A percentile compares a stretch with the other conserved stretches of the same genome.
Evolutionary conservation across 202 grass and related monocot species (phyloP).

Genomic region (Zoysia matrella): DNA sequence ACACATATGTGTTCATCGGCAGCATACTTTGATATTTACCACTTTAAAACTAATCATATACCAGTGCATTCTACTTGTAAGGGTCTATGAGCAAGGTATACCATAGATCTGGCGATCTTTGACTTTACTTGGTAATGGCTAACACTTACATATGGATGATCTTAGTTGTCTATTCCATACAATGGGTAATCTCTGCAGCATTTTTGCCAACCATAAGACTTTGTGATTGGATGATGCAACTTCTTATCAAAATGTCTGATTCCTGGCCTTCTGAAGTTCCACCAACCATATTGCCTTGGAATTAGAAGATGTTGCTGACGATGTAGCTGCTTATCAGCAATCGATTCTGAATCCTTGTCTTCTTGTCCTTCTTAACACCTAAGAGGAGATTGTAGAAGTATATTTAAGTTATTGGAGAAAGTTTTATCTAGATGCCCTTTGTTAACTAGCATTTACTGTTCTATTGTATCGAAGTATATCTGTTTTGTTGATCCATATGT

Average conservation of each 20-base stretch:
- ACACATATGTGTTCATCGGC: neutral
- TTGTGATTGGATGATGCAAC: too few species aligned
- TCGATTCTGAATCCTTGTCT: neutral
- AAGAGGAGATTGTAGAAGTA: too few species aligned
- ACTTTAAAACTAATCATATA: neutral
- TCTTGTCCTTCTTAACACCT: neutral
- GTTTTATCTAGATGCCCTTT: too few species aligned
- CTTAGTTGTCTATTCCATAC: too few species aligned
- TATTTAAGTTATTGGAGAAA: too few species aligned
- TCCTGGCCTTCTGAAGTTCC: neutral
- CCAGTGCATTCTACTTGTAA: neutral
- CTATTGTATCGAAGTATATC: conserved; percentile 24
- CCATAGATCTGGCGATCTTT: too few species aligned
- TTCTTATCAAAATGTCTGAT: too few species aligned
- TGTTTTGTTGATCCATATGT: conserved; percentile 36
- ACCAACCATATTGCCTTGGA: neutral
- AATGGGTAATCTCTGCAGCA: too few species aligned
- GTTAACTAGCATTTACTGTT: neutral
- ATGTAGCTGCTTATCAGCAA: conserved; percentile 16
- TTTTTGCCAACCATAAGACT: too few species aligned
- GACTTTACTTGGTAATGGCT: too few species aligned
- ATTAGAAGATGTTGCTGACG: neutral
- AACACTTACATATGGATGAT: too few species aligned
- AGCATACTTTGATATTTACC: too few species aligned
- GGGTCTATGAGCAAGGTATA: neutral